A percentile compares a stretch with the other conserved stretches of the same genome.
These are phyloP conservation scores for Phragmites australis DNA, from an alignment of 176 grass and related monocot species.

Conservation along the genomic window DNA sequence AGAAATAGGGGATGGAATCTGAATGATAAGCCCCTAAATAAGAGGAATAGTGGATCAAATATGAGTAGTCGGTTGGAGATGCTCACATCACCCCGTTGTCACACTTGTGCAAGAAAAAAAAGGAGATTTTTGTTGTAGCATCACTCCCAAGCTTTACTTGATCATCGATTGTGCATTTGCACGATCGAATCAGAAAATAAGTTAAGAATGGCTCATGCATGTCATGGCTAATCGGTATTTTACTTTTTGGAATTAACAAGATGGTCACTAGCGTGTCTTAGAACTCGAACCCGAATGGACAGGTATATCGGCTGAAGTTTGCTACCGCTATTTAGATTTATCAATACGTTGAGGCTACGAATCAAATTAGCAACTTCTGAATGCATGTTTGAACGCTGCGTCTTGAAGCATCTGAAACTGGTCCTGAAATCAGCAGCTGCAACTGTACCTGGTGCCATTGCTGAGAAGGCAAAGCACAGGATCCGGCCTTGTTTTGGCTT, in stretches of 20 bases:
- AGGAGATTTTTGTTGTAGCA: not conserved
- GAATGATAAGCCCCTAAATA: too few species aligned
- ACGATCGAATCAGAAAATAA: too few species aligned
- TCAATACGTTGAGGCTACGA: not conserved
- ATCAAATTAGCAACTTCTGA: not conserved
- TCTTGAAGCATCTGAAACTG: not conserved
- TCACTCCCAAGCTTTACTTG: too few species aligned
- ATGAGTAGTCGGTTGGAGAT: too few species aligned
- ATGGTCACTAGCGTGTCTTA: too few species aligned
- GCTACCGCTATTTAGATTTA: too few species aligned
- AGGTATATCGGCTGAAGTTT: too few species aligned
- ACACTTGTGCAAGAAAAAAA: not conserved
- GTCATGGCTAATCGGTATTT: not conserved
- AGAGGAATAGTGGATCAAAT: too few species aligned
- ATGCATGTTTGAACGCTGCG: not conserved
- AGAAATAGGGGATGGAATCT: too few species aligned
- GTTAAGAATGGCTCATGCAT: not conserved
- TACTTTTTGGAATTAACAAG: too few species aligned
- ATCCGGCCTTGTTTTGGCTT: not conserved
- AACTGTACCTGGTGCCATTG: not conserved
- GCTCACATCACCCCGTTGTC: constrained; percentile 34
- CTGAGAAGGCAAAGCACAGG: constrained; percentile 15
- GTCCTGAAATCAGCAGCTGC: not conserved
- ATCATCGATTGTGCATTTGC: too few species aligned
- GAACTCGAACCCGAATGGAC: not conserved